phyloP scores from a whole-genome alignment of 2,329 filamentous ascomycete species.

The Epichloe scottii region DNA sequence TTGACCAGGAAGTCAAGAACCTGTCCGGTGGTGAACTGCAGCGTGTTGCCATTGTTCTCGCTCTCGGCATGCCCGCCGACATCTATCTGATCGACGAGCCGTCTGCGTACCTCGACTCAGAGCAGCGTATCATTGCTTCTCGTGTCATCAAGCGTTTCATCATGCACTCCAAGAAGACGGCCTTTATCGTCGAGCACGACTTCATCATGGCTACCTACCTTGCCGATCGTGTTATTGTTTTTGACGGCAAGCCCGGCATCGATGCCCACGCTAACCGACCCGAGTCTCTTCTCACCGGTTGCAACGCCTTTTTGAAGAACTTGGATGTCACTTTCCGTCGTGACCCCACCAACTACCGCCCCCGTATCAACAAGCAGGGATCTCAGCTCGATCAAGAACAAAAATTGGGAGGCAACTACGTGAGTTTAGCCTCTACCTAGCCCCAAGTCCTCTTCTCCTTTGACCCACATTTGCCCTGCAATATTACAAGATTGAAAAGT shows the following conservation, averaged over 20 bases:
- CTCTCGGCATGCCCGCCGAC: conserved; percentile 90
- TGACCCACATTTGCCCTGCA: neutral
- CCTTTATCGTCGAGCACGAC: conserved; percentile 99
- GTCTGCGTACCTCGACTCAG: conserved; percentile 92
- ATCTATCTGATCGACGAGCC: conserved; percentile 99
- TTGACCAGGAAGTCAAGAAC: conserved; percentile 98
- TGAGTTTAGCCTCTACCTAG: conserved; percentile 33
- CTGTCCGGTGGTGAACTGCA: conserved; percentile 98
- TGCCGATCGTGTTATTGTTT: conserved; percentile 94
- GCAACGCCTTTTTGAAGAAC: conserved; percentile 94
- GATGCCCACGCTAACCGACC: conserved; percentile 79
- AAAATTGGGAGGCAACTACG: conserved; percentile 85
- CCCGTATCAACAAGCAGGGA: conserved; percentile 95
- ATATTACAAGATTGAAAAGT: neutral
- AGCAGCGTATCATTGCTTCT: conserved; percentile 95
- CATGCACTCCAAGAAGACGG: conserved; percentile 99
- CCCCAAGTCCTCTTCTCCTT: neutral
- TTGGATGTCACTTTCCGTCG: conserved; percentile 97
- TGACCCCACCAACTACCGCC: conserved; percentile 89
- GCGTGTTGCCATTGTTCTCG: conserved; percentile 93
- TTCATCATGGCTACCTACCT: conserved; percentile 83
- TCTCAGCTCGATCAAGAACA: conserved; percentile 97
- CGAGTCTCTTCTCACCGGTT: conserved; percentile 85
- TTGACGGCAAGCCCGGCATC: conserved; percentile 85
- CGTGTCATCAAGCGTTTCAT: conserved; percentile 99